phyloP scores from a whole-genome alignment of 768 basidiomycete species.

The Mrakia hoshinonis region DNA sequence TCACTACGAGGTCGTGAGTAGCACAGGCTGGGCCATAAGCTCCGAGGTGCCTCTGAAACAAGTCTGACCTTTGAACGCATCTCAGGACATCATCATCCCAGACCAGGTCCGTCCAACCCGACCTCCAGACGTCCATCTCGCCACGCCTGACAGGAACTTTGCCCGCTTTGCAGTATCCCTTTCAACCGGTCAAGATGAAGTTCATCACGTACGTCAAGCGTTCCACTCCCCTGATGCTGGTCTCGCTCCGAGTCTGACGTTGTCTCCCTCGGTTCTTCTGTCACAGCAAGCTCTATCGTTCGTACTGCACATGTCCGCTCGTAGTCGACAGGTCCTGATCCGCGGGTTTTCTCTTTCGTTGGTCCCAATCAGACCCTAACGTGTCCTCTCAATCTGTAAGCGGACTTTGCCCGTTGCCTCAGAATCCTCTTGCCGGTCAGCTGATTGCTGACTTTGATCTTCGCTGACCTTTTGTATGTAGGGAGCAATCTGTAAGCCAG shows the following conservation, averaged over 20 bases:
- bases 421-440: too few species aligned
- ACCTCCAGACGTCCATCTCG: too few species aligned
- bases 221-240: background rate
- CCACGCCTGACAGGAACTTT: background rate
- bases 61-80: background rate
- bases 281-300: conserved; percentile 27
- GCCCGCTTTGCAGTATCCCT: conserved; percentile 61
- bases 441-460: too few species aligned
- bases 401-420: conserved; percentile 8
- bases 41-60: background rate
- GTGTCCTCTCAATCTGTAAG: conserved; percentile 70
- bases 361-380: conserved; percentile 64
- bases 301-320: background rate
- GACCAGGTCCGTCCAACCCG: conserved; percentile 44
- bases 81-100: conserved; percentile 81
- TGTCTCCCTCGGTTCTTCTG: background rate
- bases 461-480: too few species aligned
- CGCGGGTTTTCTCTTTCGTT: background rate
- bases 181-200: conserved; percentile 93
- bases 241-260: background rate
- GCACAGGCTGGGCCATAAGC: background rate
- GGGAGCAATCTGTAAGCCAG: too few species aligned
- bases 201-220: conserved; percentile 61
- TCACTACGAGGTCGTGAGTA: conserved; percentile 74
- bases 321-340: background rate